Conservation (phyloP, 306 rosid species). For the Cicer yamashitae region DNA sequence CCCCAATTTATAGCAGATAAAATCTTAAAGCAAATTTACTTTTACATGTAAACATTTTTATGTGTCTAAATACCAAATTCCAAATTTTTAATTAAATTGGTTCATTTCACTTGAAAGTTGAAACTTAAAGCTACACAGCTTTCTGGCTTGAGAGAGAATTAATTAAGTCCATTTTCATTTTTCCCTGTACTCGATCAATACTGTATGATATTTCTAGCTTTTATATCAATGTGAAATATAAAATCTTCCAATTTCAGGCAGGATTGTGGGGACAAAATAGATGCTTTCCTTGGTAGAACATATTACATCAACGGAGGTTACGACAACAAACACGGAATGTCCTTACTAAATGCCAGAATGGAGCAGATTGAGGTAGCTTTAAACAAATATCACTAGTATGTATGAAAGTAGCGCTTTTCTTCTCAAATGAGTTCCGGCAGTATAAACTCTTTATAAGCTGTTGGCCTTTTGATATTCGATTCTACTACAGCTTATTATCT, state of each 20-base stretch:
- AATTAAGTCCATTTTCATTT: conserved; percentile 11
- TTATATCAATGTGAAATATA: conserved; percentile 20
- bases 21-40: conserved; percentile 12
- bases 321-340: conserved; percentile 79
- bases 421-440: conserved; percentile 23
- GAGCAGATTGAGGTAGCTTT: conserved; percentile 80
- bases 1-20: conserved; percentile 33
- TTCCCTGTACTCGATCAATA: conserved; percentile 22
- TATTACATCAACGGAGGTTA: conserved; percentile 75
- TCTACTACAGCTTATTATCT: conserved; percentile 55
- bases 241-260: conserved; percentile 58
- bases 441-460: conserved; percentile 31
- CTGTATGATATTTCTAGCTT: conserved; percentile 32
- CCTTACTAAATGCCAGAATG: conserved; percentile 72
- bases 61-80: conserved; percentile 2
- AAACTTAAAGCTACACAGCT: conserved; percentile 15
- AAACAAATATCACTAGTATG: conserved; percentile 29
- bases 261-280: conserved; percentile 78
- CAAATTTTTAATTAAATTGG: conserved; percentile 10
- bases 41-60: conserved; percentile 12
- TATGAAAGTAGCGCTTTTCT: conserved; percentile 22
- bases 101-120: conserved; percentile 33
- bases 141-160: conserved; percentile 33
- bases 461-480: conserved; percentile 53
- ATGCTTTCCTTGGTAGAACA: conserved; percentile 77